Conservation (phyloP, 306 rosid species). For the Casuarina glauca region DNA sequence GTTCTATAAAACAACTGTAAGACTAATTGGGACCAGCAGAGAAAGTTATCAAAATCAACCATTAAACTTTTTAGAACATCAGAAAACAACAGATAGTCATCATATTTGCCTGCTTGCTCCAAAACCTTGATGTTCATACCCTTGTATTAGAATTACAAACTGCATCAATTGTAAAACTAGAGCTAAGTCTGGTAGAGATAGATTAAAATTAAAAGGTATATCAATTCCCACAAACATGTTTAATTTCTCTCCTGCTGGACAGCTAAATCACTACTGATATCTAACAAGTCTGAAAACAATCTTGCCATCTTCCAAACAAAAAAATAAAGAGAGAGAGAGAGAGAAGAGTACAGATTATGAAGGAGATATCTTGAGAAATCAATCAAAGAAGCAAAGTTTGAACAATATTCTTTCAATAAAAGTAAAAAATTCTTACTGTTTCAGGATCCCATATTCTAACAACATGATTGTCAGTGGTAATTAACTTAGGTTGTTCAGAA, state of each 20-base stretch:
- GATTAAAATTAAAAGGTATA: neutral
- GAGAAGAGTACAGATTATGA: conserved; percentile 4
- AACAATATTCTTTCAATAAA: conserved; percentile 4
- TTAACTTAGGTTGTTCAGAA: conserved; percentile 66
- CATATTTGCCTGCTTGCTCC: neutral
- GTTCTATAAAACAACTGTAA: neutral
- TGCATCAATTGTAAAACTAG: neutral
- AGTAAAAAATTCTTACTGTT: conserved; percentile 51
- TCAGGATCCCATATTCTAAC: conserved; percentile 93
- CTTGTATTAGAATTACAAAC: neutral
- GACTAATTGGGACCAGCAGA: neutral
- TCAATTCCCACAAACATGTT: neutral
- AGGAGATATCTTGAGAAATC: conserved; percentile 3
- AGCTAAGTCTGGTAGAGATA: neutral
- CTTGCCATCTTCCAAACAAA: neutral
- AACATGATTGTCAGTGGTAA: conserved; percentile 71
- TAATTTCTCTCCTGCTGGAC: neutral
- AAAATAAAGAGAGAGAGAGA: neutral
- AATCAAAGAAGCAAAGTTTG: conserved; percentile 8
- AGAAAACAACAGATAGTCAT: neutral
- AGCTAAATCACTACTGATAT: neutral
- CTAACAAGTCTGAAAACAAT: neutral
- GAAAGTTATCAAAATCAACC: neutral
- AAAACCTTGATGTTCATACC: neutral
- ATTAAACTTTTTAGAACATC: neutral